Base-by-base conservation (phyloP, 208 protist genomes). In the Entamoeba histolytica region DNA sequence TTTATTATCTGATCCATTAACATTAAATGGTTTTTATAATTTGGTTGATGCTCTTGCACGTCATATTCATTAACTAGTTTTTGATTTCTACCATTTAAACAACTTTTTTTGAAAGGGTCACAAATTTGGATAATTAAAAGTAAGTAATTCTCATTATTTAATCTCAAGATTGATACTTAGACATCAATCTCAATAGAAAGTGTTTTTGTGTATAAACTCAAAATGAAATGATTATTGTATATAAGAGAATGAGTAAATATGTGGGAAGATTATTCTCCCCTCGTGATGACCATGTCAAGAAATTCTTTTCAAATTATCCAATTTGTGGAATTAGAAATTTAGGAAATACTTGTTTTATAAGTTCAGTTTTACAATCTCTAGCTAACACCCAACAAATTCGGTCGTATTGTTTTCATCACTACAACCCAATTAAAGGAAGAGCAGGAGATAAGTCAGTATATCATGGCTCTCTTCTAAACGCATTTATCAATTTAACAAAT, bases 341-440 rank as follows among this genome's bases (percentile, higher is more conserved):
- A 4, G 97, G 98, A 91, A 99, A 99, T 95, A 99, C 98, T 15
- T 99, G 98, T 95, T 99, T 98, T 96, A 98, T 99, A 94, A 99
- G 99, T 96, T 94, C 96, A 0, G 97, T 97, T 17, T 94, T 98
- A 73, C 98, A 99, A 96, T 96, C 98, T 47, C 95, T 99, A 23
- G 95, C 94, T 49, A 97, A 98, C 95, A 98, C 97, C 87, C 94
- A 93, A 12, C 92, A 92, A 49, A 15, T 92, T 19, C 15, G 91
- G 39, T 44, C 28, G 1, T 78, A 78, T 3, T 39, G 61, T 78
- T 78, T 5, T 28, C 61, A 78, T 78, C 61, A 78, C 28, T 23
- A 23, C 17, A 78, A 78, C 1, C 61, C 61, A 78, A 78, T 35
- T 78, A 23, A 78, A 78, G 61, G 61, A 10, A 78, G n/a, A 28